These are phyloP conservation scores for Corrigiola litoralis DNA, from an alignment of 179 eudicot genomes.

Conservation along the genomic window DNA sequence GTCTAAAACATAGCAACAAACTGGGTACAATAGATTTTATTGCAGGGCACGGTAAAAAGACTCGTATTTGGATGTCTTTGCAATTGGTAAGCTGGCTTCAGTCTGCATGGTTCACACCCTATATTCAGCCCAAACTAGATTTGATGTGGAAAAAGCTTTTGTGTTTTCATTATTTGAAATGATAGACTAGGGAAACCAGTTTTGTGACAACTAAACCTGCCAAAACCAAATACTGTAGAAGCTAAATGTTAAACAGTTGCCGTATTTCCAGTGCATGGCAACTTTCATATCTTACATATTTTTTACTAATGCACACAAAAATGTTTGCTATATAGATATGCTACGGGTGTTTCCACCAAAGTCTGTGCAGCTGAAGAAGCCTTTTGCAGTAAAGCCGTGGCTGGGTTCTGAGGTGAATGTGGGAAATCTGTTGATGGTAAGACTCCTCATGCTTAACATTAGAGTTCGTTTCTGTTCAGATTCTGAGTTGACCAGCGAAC, in stretches of 20 bases:
- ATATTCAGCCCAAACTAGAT: no score
- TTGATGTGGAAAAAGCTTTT: neutral
- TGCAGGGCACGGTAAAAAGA: no score
- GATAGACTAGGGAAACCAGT: no score
- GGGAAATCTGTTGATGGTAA: conserved; percentile 90
- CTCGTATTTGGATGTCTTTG: no score
- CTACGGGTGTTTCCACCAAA: conserved; percentile 68
- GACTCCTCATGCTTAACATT: conserved; percentile 8
- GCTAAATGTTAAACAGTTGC: no score
- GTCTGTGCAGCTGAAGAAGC: conserved; percentile 63
- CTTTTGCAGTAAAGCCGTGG: conserved; percentile 74
- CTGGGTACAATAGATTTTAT: no score
- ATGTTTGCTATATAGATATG: conserved; percentile 39
- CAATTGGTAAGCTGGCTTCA: neutral
- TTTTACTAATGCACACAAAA: neutral
- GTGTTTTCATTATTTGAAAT: neutral
- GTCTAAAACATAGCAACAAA: no score
- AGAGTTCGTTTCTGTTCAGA: neutral
- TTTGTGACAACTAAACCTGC: no score
- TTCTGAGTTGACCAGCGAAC: no score
- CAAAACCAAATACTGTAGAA: no score
- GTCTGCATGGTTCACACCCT: neutral
- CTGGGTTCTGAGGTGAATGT: conserved; percentile 68
- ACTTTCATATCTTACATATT: neutral
- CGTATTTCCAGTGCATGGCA: no score